Evolutionary conservation across 352 stramenopile species (phyloP), one percentile per base, ranked within the genome.

Genomic region (Hyaloperonospora brassicae): DNA sequence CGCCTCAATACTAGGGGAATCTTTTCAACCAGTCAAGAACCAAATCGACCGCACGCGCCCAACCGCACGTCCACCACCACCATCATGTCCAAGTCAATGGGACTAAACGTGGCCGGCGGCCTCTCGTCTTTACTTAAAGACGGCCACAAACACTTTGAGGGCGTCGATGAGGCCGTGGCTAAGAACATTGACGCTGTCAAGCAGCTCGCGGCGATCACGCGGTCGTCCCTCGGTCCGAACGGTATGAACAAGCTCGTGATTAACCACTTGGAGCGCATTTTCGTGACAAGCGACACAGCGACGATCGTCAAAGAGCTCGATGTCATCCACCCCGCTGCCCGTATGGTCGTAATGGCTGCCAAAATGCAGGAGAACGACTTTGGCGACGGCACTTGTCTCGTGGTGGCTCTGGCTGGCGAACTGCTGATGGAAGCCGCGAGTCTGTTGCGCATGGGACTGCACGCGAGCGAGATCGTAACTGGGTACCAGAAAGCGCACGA

Each of bases 201-300:
- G 75, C 90, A 98, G 79, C 86, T 99, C 38, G 96, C 95, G 34
- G 85, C 84, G 39, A 99, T 99, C 82, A 96, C 97, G 25, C 84
- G 87, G 50, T 98, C 96, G 52, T 98, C 93, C 62, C 77, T 99
- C 50, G 97, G 97, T 14, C 97, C 97, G 5, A 98, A 99, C 72
- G 97, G 96, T 60, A 98, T 99, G 87, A 98, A 98, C 79, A 99
- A 99, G 79, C 87, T 99, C 45, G 94, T 99, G 48, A 97, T 99
- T 53, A 99, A 99, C 82, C 97, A 99, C 73, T 70, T 99, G 48
- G 96, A 98, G 56, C 98, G 98, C 76, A 98, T 99, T 60, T 98
- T 99, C 64, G 97, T 99, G 23, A 99, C 97, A 12, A 96, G 76
- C 55, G 97, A 99, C 79, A 98, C 96, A 39, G 95, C 95, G n/a